A percentile compares a stretch with the other conserved stretches of the same genome.
Conservation (phyloP, 2,329 filamentous ascomycete species). For the Sporothrix pallida region DNA sequence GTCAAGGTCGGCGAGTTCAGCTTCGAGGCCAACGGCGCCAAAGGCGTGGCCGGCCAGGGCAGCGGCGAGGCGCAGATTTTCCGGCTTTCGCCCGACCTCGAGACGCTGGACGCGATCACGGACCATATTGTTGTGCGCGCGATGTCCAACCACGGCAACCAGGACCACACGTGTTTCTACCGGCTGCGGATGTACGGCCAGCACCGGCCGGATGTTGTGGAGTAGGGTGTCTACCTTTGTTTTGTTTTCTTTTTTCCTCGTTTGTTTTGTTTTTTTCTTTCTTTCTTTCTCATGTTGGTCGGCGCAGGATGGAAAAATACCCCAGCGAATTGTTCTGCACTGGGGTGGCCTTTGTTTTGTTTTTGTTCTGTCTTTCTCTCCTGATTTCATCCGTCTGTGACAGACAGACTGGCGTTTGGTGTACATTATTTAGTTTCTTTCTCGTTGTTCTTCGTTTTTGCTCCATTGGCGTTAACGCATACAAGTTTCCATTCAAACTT, state of each 20-base stretch:
- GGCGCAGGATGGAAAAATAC: slow-evolving; percentile 28
- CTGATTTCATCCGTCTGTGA: not conserved
- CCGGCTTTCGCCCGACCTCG: slow-evolving; percentile 57
- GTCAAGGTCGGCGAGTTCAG: slow-evolving; percentile 64
- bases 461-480: slow-evolving; percentile 7
- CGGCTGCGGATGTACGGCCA: slow-evolving; percentile 64
- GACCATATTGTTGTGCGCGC: slow-evolving; percentile 61
- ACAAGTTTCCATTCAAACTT: no score
- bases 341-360: slow-evolving; percentile 4
- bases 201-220: slow-evolving; percentile 32
- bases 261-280: not conserved
- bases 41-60: slow-evolving; percentile 46
- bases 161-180: slow-evolving; percentile 69
- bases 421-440: not conserved
- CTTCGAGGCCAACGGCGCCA: slow-evolving; percentile 54
- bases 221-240: not conserved
- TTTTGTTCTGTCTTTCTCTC: not conserved
- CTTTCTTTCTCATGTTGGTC: not conserved
- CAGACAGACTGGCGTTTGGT: not conserved
- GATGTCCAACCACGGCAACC: slow-evolving; percentile 62
- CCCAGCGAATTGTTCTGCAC: slow-evolving; percentile 27
- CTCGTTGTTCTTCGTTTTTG: not conserved
- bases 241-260: not conserved
- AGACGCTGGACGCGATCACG: slow-evolving; percentile 55
- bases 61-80: slow-evolving; percentile 58